Conservation (phyloP, 2,329 filamentous ascomycete genomes). For the Sclerotinia glacialis region DNA sequence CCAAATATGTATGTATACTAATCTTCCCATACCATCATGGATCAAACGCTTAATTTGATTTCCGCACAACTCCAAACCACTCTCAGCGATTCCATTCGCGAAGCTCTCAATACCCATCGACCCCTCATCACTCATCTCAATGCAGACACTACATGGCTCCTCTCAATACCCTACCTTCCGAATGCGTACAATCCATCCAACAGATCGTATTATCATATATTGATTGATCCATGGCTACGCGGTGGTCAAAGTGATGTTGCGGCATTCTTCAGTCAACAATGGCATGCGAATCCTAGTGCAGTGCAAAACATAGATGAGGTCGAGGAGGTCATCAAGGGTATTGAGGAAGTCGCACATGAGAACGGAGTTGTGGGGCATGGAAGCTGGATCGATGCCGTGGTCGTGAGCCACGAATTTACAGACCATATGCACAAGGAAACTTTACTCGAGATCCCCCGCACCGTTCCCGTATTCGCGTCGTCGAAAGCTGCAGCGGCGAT, state of each 20-base stretch:
- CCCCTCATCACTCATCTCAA: conserved; percentile 63
- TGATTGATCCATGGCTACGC: conserved; percentile 64
- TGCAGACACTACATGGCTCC: conserved; percentile 64
- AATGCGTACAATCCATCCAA: background rate
- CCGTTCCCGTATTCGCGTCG: conserved; percentile 59
- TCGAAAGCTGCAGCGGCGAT: conserved; percentile 57
- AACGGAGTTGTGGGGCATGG: conserved; percentile 8
- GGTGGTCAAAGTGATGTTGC: conserved; percentile 63
- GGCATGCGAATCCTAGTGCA: conserved; percentile 54
- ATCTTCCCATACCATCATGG: background rate
- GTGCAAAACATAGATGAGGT: conserved; percentile 56
- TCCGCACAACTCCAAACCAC: background rate
- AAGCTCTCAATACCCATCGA: conserved; percentile 37
- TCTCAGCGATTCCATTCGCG: conserved; percentile 1
- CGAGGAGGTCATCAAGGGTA: conserved; percentile 49
- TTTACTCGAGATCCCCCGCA: conserved; percentile 51
- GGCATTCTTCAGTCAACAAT: conserved; percentile 63
- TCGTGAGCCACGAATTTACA: conserved; percentile 64
- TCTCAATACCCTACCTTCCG: conserved; percentile 58
- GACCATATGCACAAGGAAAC: conserved; percentile 63
- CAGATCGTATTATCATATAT: conserved; percentile 56
- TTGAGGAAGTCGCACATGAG: conserved; percentile 42
- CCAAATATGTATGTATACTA: background rate
- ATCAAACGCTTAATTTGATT: conserved; percentile 4
- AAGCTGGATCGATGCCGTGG: conserved; percentile 56